A percentile compares a stretch with the other conserved stretches of the same genome.
Conservation (phyloP, 768 basidiomycete genomes). For the Russula abietina region DNA sequence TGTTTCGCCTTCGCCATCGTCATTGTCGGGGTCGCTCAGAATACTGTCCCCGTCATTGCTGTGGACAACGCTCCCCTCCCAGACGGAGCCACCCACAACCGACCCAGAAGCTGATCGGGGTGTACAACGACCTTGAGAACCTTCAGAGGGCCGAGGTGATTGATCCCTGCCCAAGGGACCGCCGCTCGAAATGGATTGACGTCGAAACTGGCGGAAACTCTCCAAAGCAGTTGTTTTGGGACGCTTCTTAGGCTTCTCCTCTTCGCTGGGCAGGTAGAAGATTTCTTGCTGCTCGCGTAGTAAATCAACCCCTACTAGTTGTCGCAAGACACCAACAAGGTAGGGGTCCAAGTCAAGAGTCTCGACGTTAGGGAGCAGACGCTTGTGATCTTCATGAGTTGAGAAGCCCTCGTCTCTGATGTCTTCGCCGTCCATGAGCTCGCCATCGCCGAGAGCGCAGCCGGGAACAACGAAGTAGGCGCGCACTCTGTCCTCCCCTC, state of each 20-base stretch:
- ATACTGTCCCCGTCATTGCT: conserved; percentile 1
- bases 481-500: conserved; percentile 45
- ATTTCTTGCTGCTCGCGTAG: conserved; percentile 59
- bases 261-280: conserved; percentile 53
- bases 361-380: conserved; percentile 45
- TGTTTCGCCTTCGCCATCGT: not conserved
- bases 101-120: conserved; percentile 13
- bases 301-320: conserved; percentile 59
- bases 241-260: conserved; percentile 31
- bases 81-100: not conserved
- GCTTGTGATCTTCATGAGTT: conserved; percentile 42
- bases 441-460: conserved; percentile 52
- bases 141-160: conserved; percentile 16
- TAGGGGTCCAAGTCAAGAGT: conserved; percentile 46
- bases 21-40: conserved; percentile 8
- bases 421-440: conserved; percentile 51
- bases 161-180: conserved; percentile 5
- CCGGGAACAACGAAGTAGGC: conserved; percentile 65
- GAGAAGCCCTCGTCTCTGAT: conserved; percentile 59
- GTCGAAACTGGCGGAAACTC: conserved; percentile 15
- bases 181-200: conserved; percentile 14
- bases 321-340: conserved; percentile 50
- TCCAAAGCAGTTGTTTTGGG: conserved; percentile 13
- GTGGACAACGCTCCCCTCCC: not conserved
- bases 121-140: conserved; percentile 3